phyloP scores from a whole-genome alignment of 2,329 filamentous ascomycete genomes.

The Macroventuria anomochaeta region DNA sequence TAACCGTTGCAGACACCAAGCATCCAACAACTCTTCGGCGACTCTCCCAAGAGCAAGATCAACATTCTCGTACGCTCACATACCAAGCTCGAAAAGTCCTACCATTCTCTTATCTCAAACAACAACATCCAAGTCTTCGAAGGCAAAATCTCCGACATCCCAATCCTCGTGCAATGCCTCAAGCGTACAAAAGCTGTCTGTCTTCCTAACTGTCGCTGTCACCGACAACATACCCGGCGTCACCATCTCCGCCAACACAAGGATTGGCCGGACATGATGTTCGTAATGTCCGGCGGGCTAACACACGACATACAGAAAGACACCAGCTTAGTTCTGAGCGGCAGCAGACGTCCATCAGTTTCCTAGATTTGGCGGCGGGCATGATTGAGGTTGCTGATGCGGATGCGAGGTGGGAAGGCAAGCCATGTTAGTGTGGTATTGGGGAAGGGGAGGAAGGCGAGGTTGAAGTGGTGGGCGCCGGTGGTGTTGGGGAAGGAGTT shows the following conservation, averaged over 20 bases:
- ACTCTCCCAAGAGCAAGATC: constrained; percentile 8
- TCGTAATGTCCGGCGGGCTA: constrained; percentile 54
- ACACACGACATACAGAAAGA: constrained; percentile 49
- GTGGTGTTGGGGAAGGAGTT: constrained; percentile 8
- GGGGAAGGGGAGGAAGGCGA: constrained; percentile 8
- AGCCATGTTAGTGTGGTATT: constrained; percentile 19
- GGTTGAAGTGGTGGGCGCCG: constrained; percentile 13
- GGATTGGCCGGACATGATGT: constrained; percentile 50
- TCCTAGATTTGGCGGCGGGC: constrained; percentile 54
- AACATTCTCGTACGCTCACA: constrained; percentile 24
- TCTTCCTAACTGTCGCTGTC: constrained; percentile 51
- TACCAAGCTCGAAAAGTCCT: constrained; percentile 12
- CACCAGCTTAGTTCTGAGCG: constrained; percentile 51
- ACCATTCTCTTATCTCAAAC: constrained; percentile 5
- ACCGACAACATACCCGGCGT: constrained; percentile 56
- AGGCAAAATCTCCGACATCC: constrained; percentile 51
- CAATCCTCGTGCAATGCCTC: constrained; percentile 50
- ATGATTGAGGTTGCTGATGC: constrained; percentile 57
- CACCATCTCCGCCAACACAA: constrained; percentile 47
- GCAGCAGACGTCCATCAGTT: constrained; percentile 51
- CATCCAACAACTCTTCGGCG: constrained; percentile 15
- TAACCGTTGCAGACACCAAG: neutral
- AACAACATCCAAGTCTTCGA: constrained; percentile 49
- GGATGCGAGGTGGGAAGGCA: constrained; percentile 7
- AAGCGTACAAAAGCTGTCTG: constrained; percentile 45